phyloP scores from a whole-genome alignment of 805 yeast species.

The Cyberlindnera sargentensis region DNA sequence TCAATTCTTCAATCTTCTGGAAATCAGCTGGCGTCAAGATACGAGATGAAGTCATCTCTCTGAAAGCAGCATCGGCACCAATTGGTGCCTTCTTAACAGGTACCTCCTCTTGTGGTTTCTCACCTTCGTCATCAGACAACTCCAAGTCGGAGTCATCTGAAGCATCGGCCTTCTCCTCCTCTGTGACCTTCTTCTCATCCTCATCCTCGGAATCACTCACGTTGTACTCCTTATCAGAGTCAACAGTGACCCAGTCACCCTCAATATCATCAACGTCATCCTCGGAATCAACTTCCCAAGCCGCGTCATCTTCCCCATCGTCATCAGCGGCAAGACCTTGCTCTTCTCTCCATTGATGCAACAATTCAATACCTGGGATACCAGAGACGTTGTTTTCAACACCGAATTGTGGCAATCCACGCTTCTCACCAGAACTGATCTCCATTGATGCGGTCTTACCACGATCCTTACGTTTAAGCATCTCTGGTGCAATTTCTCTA shows the following conservation, averaged over 20 bases:
- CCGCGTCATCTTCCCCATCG: constrained; percentile 55
- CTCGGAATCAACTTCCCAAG: constrained; percentile 45
- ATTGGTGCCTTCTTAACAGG: constrained; percentile 30
- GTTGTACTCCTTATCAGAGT: constrained; percentile 70
- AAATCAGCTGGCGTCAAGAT: constrained; percentile 97
- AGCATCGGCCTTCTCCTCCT: constrained; percentile 34
- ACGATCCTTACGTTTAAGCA: constrained; percentile 84
- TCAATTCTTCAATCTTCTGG: constrained; percentile 87
- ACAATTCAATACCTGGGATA: constrained; percentile 85
- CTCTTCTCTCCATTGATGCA: constrained; percentile 76
- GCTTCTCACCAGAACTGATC: constrained; percentile 53
- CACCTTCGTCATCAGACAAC: constrained; percentile 30
- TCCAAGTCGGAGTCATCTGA: constrained; percentile 49
- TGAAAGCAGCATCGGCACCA: constrained; percentile 38
- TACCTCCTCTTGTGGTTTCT: constrained; percentile 17
- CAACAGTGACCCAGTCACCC: constrained; percentile 90
- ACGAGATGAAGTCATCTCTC: constrained; percentile 59
- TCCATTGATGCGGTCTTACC: constrained; percentile 90
- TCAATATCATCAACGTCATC: constrained; percentile 55
- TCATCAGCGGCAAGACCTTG: constrained; percentile 50
- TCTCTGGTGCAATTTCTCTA: constrained; percentile 94
- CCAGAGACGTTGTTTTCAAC: constrained; percentile 59
- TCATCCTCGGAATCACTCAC: constrained; percentile 42
- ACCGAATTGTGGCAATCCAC: constrained; percentile 60
- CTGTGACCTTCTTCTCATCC: constrained; percentile 27